Conservation (phyloP, 192 early-diverging fungal species). For the Coemansia sp. region DNA sequence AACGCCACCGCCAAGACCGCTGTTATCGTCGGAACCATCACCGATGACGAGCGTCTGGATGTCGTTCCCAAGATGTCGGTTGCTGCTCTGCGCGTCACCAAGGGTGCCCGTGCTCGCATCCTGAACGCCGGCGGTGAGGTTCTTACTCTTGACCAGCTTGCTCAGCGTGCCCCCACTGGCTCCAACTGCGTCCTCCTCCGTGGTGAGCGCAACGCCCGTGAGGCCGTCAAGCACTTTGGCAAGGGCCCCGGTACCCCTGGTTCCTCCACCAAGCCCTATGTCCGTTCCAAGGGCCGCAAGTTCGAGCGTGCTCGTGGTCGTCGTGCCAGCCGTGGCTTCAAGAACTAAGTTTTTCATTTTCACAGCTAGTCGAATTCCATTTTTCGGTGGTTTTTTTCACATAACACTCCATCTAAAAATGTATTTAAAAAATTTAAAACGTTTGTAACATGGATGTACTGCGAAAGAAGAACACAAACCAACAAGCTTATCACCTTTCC, state of each 20-base stretch:
- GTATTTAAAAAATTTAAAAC: not conserved
- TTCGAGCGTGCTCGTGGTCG: constrained; percentile 99
- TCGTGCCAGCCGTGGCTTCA: constrained; percentile 98
- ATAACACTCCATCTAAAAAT: constrained; percentile 4
- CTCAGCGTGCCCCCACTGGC: constrained; percentile 96
- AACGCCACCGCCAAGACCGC: constrained; percentile 81
- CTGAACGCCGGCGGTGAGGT: constrained; percentile 98
- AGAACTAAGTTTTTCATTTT: constrained; percentile 63
- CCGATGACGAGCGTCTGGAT: constrained; percentile 92
- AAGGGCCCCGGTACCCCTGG: constrained; percentile 69
- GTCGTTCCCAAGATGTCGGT: constrained; percentile 94
- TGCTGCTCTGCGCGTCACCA: constrained; percentile 93
- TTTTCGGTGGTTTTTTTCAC: constrained; percentile 18
- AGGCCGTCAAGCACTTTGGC: constrained; percentile 99
- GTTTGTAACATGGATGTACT: not conserved
- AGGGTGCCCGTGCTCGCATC: constrained; percentile 95
- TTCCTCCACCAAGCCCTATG: constrained; percentile 82
- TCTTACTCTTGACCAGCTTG: constrained; percentile 98
- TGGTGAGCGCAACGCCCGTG: constrained; percentile 91
- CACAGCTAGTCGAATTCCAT: constrained; percentile 12
- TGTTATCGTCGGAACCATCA: constrained; percentile 95
- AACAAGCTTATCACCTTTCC: too few species aligned
- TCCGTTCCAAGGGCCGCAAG: constrained; percentile 99
- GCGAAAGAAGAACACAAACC: too few species aligned
- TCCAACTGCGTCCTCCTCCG: constrained; percentile 94